Percentiles rank a stretch among this genome's conserved stretches.
Conservation (phyloP, 1,284 basidiomycete genomes). For the Irpex lacteus region DNA sequence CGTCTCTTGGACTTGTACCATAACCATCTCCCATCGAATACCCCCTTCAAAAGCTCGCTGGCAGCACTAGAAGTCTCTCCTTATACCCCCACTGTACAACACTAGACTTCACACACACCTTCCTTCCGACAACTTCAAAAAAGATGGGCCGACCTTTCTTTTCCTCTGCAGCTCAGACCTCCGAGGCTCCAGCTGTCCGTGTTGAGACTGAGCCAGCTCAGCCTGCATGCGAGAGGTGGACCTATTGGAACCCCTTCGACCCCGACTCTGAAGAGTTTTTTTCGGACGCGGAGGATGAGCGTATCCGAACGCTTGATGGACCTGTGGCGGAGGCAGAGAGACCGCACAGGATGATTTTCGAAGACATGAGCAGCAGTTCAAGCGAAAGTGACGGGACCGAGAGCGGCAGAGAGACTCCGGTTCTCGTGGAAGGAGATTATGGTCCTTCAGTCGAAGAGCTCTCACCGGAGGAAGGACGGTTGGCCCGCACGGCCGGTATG, state of each 20-base stretch:
- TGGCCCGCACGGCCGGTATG: slow-evolving; percentile 26
- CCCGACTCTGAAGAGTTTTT: slow-evolving; percentile 82
- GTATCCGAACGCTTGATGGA: slow-evolving; percentile 46
- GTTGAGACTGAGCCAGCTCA: slow-evolving; percentile 44
- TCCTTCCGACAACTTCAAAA: neutral
- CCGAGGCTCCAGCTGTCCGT: slow-evolving; percentile 43
- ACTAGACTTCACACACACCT: neutral
- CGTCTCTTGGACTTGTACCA: neutral
- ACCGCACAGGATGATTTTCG: slow-evolving; percentile 16
- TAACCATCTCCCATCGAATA: neutral
- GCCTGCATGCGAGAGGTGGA: slow-evolving; percentile 56
- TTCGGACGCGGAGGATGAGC: slow-evolving; percentile 43
- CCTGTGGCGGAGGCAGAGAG: slow-evolving; percentile 46
- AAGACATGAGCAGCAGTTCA: slow-evolving; percentile 22
- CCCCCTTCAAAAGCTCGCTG: slow-evolving; percentile 27
- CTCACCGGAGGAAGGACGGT: neutral
- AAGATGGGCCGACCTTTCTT: slow-evolving; percentile 69
- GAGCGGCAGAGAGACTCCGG: slow-evolving; percentile 29
- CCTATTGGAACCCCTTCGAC: slow-evolving; percentile 65
- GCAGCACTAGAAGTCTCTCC: slow-evolving; percentile 19
- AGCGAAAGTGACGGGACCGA: slow-evolving; percentile 29
- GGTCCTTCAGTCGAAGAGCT: slow-evolving; percentile 47
- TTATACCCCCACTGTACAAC: slow-evolving; percentile 22
- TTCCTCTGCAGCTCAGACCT: slow-evolving; percentile 37
- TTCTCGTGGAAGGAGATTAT: slow-evolving; percentile 38